Conservation (phyloP, 2,329 filamentous ascomycete genomes). For the Pseudogymnoascus sp. region DNA sequence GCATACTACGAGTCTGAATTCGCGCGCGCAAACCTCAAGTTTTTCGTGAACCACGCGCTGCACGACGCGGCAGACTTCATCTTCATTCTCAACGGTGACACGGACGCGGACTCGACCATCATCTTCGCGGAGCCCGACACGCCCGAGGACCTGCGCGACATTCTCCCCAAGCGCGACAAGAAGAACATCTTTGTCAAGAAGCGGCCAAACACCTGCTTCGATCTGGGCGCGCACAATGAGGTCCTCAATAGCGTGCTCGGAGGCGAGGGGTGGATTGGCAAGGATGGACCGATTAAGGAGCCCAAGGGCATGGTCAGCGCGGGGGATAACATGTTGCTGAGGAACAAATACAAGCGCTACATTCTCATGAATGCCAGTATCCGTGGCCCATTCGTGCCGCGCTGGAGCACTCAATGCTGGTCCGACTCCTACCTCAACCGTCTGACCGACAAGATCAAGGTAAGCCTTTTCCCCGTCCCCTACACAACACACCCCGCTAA, state of each 20-base stretch:
- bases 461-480: not conserved
- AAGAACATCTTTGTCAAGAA: slow-evolving; percentile 7
- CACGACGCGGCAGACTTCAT: slow-evolving; percentile 9
- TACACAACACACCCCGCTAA: not conserved
- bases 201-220: slow-evolving; percentile 9
- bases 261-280: slow-evolving; percentile 5
- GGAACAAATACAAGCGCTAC: slow-evolving; percentile 7
- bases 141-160: not conserved
- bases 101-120: not conserved
- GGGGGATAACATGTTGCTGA: not conserved
- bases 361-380: slow-evolving; percentile 11
- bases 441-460: slow-evolving; percentile 7
- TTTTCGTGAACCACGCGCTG: slow-evolving; percentile 9
- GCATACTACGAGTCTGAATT: slow-evolving; percentile 11
- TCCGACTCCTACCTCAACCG: slow-evolving; percentile 5
- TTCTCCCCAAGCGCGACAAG: not conserved
- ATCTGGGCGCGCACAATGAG: slow-evolving; percentile 4
- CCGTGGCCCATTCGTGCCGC: slow-evolving; percentile 10
- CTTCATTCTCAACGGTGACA: slow-evolving; percentile 12
- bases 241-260: not conserved
- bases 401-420: slow-evolving; percentile 7
- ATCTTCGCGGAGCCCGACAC: not conserved
- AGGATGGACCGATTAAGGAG: not conserved
- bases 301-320: not conserved
- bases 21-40: slow-evolving; percentile 8